Base-by-base conservation (phyloP, 352 stramenopile species). In the Globisporangium alternatum region DNA sequence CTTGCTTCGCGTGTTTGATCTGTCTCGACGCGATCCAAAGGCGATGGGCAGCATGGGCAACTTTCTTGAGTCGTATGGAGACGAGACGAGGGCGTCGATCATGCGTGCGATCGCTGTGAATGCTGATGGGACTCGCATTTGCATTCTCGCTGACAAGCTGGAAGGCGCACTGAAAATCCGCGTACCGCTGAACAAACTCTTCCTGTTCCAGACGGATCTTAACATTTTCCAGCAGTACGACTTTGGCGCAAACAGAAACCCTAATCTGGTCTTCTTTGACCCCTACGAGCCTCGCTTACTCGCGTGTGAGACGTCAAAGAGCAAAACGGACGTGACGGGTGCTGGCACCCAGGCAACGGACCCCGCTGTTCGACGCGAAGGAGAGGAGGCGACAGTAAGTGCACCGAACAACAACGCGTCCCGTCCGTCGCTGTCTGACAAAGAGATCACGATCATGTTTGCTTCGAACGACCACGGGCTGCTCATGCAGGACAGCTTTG, bases 371-470 rank as follows among this genome's bases (percentile, higher is more conserved):
- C 45, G 45, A 1, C 39, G 57, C 25, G 51, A 61, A 30, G 31
- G 47, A 21, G 77, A 81, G 7, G 68, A 67, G 10, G 64, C 59
- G 7, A 45, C 7, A 31, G 52, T 47, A 31, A 60, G 65, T 30
- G 35, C 39, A 22, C 25, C 39, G 15, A 30, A 1, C 51, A 56
- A 33, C 3, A 41, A 44, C n/a, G 28, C 25, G 41, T n/a, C 41
- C 17, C 39, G 63, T 3, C 6, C 43, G 1, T 75, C 75, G 10
- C 52, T 81, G 7, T 81, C 81, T 0, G 86, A 93, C 55, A 90
- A 91, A 57, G 89, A 98, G 68, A 80, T 98, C 56, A 95, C 81
- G 3, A 90, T 96, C n/a, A 76, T 97, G 47, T 98, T 98, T 69
- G 92, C 89, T 7, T 97, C 92, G 22, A 89, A 93, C 53, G 91